Evolutionary conservation across 805 yeast genomes (phyloP), one percentile per base, ranked within the genome.

Genomic region (Kazachstania viticola): DNA sequence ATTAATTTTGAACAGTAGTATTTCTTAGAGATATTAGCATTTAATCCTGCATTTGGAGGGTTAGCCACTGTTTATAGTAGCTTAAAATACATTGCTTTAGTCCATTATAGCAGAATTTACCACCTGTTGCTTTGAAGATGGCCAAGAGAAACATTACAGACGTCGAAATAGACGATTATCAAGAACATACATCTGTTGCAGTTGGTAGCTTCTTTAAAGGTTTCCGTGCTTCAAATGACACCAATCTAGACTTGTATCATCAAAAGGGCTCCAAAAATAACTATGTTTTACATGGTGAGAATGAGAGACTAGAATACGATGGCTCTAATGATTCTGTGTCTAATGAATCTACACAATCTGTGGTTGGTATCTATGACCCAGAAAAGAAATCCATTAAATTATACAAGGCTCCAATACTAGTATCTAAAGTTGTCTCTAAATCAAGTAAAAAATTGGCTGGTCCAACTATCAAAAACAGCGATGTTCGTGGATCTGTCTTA

Each of bases 171-270:
- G 56, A 57, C 19, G 62, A 58, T 26, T 55, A 62, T 35, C 56
- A 60, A 13, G 71, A 66, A 13, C 64, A 64, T 17, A 68, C 74
- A 12, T 49, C 65, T 3, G 58, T 71, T 4, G 73, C 70, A 3
- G 69, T 79, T 8, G 80, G 84, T 3, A 69, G 80, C n/a, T 79
- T 81, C 48, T 78, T 85, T 62, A 80, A 80, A 47, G 95, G 95
- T 4, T 63, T 80, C 32, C 59, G 65, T 16, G 68, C 77, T 3
- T 77, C 88, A 23, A 54, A 58, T 6, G 64, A 68, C 11, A 71
- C 79, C 6, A 52, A 60, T 21, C 80, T 87, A 45, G 73, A 77
- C 27, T 58, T 83, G 23, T 82, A 71, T 56, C 65, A 69, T 45
- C 67, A 70, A 44, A 49, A 47, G 29, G 33, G 32, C 9, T 34